Base-by-base conservation (phyloP, 305 asterid species). In the Rubia tinctorum region DNA sequence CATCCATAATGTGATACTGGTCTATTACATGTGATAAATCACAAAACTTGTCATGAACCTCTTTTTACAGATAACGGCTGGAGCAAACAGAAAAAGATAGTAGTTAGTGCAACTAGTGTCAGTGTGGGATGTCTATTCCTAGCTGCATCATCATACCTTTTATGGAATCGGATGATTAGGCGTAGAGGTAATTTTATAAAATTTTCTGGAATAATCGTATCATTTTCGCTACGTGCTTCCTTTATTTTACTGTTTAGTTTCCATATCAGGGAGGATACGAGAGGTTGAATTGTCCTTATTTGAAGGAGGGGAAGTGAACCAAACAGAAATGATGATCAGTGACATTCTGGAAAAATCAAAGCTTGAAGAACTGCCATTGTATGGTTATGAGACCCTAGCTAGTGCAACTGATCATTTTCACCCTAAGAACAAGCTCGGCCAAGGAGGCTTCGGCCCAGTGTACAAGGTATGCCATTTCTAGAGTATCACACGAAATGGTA, bases 351-450 rank as follows among this genome's bases (percentile, higher is more conserved):
- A 37, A 37, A 14, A 65, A 37, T 12, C 47, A 18, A 15, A 42
- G 45, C 47, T 73, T 44, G 69, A 40, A 40, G 42, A 22, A 39
- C 60, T 68, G 6, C 72, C 60, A 22, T 17, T 45, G 23, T 68
- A 23, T 23, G 18, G 23, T 68, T 68, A 68, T 23, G 58, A 68
- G 43, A 45, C 60, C 30, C 40, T 45, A 44, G 72, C 60, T 44
- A 45, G 51, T 68, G 59, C 72, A 68, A 45, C 72, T 13, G 58
- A 67, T 43, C 13, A 44, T 45, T 68, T 68, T 25, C n/a, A 23
- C 15, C 2, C 27, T 0, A 37, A 8, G 49, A 27, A 53, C 22
- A 45, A 68, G 63, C 8, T 75, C n/a, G 78, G 88, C 84, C 81
- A 69, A 11, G 77, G 58, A 12, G 79, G 71, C 45, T 76, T 76